A percentile compares a stretch with the other conserved stretches of the same genome.
Evolutionary conservation across 78 protist species (phyloP).

Genomic region (Guillardia theta): DNA sequence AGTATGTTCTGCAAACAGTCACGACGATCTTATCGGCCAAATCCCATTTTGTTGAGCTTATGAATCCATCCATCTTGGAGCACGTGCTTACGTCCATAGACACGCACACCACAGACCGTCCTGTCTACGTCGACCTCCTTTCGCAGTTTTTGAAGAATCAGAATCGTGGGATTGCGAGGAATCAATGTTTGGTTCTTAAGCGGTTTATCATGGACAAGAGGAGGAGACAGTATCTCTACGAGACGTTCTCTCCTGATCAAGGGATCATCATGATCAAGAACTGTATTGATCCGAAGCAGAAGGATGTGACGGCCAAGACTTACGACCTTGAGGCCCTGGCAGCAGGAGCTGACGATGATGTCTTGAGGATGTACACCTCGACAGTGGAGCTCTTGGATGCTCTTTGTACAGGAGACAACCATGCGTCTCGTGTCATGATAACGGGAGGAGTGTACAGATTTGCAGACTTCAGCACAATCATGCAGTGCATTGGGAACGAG

Average conservation of each 20-base stretch:
- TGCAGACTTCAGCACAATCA: neutral
- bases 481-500: neutral
- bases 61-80: too few relatives aligned
- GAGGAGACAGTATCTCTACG: too few relatives aligned
- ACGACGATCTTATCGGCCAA: too few relatives aligned
- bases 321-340: too few relatives aligned
- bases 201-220: too few relatives aligned
- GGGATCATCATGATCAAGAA: neutral
- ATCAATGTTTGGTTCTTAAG: too few relatives aligned
- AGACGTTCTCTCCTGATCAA: too few relatives aligned
- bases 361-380: neutral
- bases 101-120: neutral
- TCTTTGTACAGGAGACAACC: neutral
- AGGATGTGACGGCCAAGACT: neutral
- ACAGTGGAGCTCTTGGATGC: neutral
- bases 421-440: neutral
- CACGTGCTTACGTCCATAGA: neutral
- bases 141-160: neutral
- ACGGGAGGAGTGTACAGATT: neutral
- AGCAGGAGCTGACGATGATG: too few relatives aligned
- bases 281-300: neutral
- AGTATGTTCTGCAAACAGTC: too few relatives aligned
- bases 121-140: neutral
- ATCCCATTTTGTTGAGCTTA: too few relatives aligned
- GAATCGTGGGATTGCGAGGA: neutral